Evolutionary conservation across 1,139 yeast genomes (phyloP), one percentile per base, ranked within the genome.

Genomic region (Geotrichum europaeum): DNA sequence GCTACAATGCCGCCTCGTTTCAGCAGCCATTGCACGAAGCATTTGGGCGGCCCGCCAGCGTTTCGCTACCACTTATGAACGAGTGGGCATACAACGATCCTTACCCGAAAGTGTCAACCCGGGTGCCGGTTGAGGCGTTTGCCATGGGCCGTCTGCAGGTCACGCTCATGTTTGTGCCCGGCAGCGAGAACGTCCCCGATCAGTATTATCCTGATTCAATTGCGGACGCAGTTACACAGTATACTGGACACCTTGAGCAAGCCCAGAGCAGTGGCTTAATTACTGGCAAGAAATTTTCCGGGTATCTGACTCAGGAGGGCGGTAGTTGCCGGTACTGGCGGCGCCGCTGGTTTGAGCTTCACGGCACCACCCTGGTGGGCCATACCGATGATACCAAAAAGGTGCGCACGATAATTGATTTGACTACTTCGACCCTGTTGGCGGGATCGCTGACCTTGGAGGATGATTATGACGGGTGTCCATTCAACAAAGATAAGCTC

Each of bases 291-390:
- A 7, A 73, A 73, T 59, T 64, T 15, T 59, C 60, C 24, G 94
- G 94, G 2, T 85, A 79, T 68, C 76, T 87, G 73, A 83, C 84
- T 60, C 95, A 87, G 74, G 89, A 85, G 66, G 95, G 94, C 20
- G 94, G 92, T 0, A 94, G 87, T 73, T 83, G 89, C 69, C 80
- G 80, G 13, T 75, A 79, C 51, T 84, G 87, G 86, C 82, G 87
- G 65, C 79, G 86, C 63, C 73, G 94, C 58, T 86, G 78, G 76
- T 87, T 84, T 76, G 82, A 80, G 67, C 78, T 87, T 34, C 70
- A 76, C 49, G 89, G 87, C 0, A 77, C 80, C 24, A 81, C 84
- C 36, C 75, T 87, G 61, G 73, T 81, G 36, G 91, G 90, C 0
- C 86, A 84, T 69, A 85, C 86, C 67, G 89, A 85, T 65, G 81